Evolutionary conservation across 352 stramenopile genomes (phyloP).

Genomic region (Phytophthora rubi): DNA sequence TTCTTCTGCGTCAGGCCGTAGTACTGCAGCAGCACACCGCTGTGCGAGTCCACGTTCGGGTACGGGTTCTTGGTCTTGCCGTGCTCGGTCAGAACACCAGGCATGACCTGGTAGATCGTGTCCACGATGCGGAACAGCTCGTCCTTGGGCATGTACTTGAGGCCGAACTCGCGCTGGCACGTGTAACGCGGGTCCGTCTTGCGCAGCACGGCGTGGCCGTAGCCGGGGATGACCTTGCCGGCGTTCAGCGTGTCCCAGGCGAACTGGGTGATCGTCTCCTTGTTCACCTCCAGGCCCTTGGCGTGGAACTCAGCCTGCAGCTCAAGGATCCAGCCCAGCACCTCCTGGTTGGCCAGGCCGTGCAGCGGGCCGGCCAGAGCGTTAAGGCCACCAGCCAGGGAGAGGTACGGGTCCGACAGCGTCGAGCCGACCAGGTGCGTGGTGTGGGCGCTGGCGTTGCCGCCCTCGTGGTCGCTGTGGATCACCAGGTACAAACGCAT

Average conservation of each 20-base stretch:
- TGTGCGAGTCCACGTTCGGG: slow-evolving; percentile 99
- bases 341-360: slow-evolving; percentile 99
- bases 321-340: slow-evolving; percentile 94
- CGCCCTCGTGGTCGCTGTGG: slow-evolving; percentile 99
- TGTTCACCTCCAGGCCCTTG: slow-evolving; percentile 96
- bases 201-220: slow-evolving; percentile 97
- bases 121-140: slow-evolving; percentile 99
- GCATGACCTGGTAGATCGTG: slow-evolving; percentile 99
- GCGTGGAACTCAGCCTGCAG: slow-evolving; percentile 96
- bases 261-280: slow-evolving; percentile 99
- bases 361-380: slow-evolving; percentile 98
- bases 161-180: slow-evolving; percentile 98
- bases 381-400: slow-evolving; percentile 96
- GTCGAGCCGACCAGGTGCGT: slow-evolving; percentile 98
- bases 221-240: slow-evolving; percentile 99
- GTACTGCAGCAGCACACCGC: slow-evolving; percentile 98
- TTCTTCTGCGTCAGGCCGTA: slow-evolving; percentile 99
- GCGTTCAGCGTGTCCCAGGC: slow-evolving; percentile 99
- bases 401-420: slow-evolving; percentile 98
- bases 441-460: slow-evolving; percentile 98
- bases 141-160: slow-evolving; percentile 99
- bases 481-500: slow-evolving; percentile 99
- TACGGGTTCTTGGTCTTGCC: slow-evolving; percentile 99
- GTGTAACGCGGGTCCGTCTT: slow-evolving; percentile 99
- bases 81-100: slow-evolving; percentile 98